Evolutionary conservation across 495 filamentous ascomycete genomes (phyloP).

Genomic region (Alectoria sarmentosa): DNA sequence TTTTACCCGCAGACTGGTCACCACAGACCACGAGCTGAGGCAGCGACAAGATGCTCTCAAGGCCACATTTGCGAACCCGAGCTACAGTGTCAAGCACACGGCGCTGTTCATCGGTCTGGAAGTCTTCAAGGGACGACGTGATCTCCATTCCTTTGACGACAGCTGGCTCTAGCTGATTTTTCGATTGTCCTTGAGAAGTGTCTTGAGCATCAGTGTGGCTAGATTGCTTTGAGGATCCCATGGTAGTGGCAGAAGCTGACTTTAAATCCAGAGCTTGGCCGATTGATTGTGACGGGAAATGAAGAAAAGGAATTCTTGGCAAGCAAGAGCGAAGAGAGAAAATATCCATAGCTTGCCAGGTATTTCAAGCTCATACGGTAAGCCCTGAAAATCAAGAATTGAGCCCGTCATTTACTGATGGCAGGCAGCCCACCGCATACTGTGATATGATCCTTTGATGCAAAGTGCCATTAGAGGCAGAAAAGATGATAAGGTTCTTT

Average conservation of each 20-base stretch:
- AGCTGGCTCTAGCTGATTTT: neutral
- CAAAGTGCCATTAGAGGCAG: neutral
- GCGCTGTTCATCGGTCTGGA: conserved; percentile 28
- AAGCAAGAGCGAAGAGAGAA: neutral
- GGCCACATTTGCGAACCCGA: conserved; percentile 30
- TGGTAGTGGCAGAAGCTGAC: neutral
- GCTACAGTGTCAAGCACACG: conserved; percentile 31
- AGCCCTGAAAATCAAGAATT: neutral
- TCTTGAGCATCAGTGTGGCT: neutral
- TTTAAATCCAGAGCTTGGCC: neutral
- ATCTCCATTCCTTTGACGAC: conserved; percentile 14
- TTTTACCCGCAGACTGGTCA: conserved; percentile 65
- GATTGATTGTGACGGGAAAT: neutral
- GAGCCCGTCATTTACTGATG: neutral
- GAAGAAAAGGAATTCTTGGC: neutral
- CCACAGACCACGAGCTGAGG: conserved; percentile 72
- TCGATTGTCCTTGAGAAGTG: neutral
- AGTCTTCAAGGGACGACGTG: conserved; percentile 11
- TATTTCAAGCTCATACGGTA: neutral
- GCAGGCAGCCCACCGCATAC: neutral
- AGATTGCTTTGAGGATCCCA: neutral
- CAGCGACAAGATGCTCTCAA: conserved; percentile 32
- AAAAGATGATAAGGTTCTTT: neutral
- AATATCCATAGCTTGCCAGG: neutral
- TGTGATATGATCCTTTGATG: neutral